A percentile compares a stretch with the other conserved stretches of the same genome.
Conservation (phyloP, 768 basidiomycete species). For the Phlegmacium glaucopus region DNA sequence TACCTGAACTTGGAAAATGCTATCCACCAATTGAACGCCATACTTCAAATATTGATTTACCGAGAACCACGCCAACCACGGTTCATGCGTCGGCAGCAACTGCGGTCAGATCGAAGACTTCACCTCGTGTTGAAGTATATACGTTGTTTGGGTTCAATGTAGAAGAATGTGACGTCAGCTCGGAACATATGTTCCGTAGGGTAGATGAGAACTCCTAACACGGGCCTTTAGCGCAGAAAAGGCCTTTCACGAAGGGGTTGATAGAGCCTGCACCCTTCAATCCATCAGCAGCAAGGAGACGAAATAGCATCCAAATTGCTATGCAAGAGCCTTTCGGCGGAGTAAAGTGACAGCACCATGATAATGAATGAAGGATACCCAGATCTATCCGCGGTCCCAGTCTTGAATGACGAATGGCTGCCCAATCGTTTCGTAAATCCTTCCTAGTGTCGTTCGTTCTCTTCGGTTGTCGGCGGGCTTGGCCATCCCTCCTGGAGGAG, state of each 20-base stretch:
- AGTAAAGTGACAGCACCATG: slow-evolving; percentile 91
- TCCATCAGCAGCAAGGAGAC: slow-evolving; percentile 66
- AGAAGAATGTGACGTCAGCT: slow-evolving; percentile 72
- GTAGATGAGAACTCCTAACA: slow-evolving; percentile 86
- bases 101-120: slow-evolving; percentile 84
- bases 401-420: slow-evolving; percentile 89
- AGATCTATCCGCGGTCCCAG: slow-evolving; percentile 67
- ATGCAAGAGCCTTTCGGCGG: slow-evolving; percentile 85
- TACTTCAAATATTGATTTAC: slow-evolving; percentile 78
- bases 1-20: slow-evolving; percentile 93
- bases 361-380: slow-evolving; percentile 91
- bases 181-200: slow-evolving; percentile 91
- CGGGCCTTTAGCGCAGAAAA: slow-evolving; percentile 82
- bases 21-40: slow-evolving; percentile 70
- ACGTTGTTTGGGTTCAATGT: slow-evolving; percentile 67
- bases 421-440: slow-evolving; percentile 94
- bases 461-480: slow-evolving; percentile 79
- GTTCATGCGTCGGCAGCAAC: slow-evolving; percentile 65
- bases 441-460: slow-evolving; percentile 90
- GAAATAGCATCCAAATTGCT: slow-evolving; percentile 84
- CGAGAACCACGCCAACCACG: slow-evolving; percentile 67
- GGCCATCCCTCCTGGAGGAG: slow-evolving; percentile 95
- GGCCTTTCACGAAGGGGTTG: slow-evolving; percentile 87
- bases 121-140: slow-evolving; percentile 83
- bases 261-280: slow-evolving; percentile 73